Conservation (phyloP, 768 basidiomycete species). For the Rickenella mellea region DNA sequence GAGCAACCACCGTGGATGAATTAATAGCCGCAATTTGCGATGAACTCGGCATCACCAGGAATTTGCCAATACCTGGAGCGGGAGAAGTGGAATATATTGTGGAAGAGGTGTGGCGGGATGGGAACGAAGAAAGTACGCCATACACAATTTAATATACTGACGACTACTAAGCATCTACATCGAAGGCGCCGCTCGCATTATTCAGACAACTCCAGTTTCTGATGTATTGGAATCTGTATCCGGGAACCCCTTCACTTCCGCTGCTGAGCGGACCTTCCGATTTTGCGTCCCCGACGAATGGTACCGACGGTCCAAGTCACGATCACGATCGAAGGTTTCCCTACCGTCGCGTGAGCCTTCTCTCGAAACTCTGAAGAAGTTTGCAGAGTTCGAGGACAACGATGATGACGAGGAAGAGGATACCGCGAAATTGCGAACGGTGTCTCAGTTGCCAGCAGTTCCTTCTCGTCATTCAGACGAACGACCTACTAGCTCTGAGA, state of each 20-base stretch:
- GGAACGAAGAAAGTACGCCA: conserved; percentile 43
- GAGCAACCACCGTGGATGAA: conserved; percentile 43
- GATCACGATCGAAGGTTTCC: conserved; percentile 37
- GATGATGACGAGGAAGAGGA: conserved; percentile 43
- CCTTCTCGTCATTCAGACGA: conserved; percentile 7
- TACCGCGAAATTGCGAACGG: conserved; percentile 45
- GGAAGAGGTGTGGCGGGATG: conserved; percentile 56
- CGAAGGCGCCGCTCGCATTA: no score
- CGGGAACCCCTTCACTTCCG: conserved; percentile 31
- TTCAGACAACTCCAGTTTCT: not conserved
- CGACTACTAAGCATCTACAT: no score
- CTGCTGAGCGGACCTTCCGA: conserved; percentile 37
- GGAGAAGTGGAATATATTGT: conserved; percentile 64
- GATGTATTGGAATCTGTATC: conserved; percentile 9
- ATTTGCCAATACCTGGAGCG: conserved; percentile 56
- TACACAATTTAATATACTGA: not conserved
- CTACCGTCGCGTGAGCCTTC: conserved; percentile 39
- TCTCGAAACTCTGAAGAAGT: conserved; percentile 37
- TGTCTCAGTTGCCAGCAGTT: conserved; percentile 12
- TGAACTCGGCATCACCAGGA: conserved; percentile 63
- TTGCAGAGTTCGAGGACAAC: conserved; percentile 40
- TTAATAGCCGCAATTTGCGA: conserved; percentile 41
- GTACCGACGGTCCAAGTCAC: conserved; percentile 64
- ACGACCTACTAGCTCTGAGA: conserved; percentile 28
- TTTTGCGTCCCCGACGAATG: conserved; percentile 74